Conservation (phyloP, 208 protist species). For the Crithidia expoeki region DNA sequence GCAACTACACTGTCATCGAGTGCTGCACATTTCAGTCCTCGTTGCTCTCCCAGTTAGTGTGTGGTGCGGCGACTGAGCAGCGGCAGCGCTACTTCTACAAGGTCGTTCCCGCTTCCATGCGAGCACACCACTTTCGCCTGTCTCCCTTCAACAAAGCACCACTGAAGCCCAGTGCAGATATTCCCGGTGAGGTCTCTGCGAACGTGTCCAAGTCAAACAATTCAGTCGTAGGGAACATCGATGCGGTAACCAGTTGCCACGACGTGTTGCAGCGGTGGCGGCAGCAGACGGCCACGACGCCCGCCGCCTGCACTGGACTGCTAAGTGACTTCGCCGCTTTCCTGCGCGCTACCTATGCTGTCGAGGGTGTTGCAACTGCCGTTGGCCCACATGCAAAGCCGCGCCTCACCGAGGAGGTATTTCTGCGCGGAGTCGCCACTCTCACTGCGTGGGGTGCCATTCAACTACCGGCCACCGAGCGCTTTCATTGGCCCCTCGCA, state of each 20-base stretch:
- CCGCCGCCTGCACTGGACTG: constrained; percentile 16
- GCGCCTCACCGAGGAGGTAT: constrained; percentile 22
- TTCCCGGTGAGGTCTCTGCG: too few species aligned
- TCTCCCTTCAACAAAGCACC: constrained; percentile 9
- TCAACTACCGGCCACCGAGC: constrained; percentile 24
- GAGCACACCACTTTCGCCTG: constrained; percentile 39
- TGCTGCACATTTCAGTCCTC: constrained; percentile 64
- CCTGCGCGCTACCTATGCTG: constrained; percentile 22
- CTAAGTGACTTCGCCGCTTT: constrained; percentile 23
- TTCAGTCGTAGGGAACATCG: too few species aligned
- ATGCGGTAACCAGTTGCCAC: not conserved
- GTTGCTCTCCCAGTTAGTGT: constrained; percentile 46
- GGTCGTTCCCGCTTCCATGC: constrained; percentile 48
- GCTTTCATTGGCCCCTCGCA: constrained; percentile 37
- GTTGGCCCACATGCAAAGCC: not conserved
- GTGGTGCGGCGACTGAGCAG: constrained; percentile 37
- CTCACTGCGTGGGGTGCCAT: constrained; percentile 27
- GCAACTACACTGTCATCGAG: constrained; percentile 13
- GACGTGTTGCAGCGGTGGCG: constrained; percentile 17
- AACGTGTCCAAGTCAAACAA: too few species aligned
- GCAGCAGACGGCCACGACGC: not conserved
- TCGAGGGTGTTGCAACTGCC: constrained; percentile 15
- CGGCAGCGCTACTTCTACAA: constrained; percentile 60
- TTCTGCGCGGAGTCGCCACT: constrained; percentile 24
- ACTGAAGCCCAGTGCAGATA: not conserved